Evolutionary conservation across 1,139 yeast species (phyloP).

Genomic region (Magnusiomyces clavatus): DNA sequence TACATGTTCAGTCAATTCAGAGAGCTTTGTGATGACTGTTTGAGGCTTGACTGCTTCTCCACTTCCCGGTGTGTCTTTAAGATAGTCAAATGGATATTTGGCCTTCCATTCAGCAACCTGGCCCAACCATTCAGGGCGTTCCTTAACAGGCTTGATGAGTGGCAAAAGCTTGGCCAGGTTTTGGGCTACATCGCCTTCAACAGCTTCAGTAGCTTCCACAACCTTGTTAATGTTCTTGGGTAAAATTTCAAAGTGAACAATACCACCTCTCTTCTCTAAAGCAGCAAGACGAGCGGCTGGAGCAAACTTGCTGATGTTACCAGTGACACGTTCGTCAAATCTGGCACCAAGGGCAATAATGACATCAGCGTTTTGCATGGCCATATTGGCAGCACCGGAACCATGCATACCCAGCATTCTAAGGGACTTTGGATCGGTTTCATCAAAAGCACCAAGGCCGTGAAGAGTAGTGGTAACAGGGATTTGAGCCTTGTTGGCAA

Average conservation of each 20-base stretch:
- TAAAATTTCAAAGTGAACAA: constrained; percentile 88
- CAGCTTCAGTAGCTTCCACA: constrained; percentile 92
- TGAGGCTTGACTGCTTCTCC: constrained; percentile 88
- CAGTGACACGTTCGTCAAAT: constrained; percentile 97
- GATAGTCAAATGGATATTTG: constrained; percentile 78
- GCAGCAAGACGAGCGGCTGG: constrained; percentile 92
- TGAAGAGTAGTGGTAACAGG: constrained; percentile 96
- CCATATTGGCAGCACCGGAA: constrained; percentile 86
- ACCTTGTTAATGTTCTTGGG: constrained; percentile 97
- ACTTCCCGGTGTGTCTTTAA: constrained; percentile 44
- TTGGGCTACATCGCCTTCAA: constrained; percentile 89
- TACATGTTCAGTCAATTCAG: constrained; percentile 56
- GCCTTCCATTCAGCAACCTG: constrained; percentile 74
- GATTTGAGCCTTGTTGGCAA: constrained; percentile 82
- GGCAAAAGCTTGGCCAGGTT: constrained; percentile 72
- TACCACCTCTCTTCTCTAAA: constrained; percentile 84
- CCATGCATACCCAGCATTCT: constrained; percentile 99
- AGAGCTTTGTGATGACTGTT: constrained; percentile 72
- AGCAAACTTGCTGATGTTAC: constrained; percentile 78
- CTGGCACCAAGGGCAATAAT: constrained; percentile 94
- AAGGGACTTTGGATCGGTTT: constrained; percentile 78
- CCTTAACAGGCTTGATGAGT: constrained; percentile 50
- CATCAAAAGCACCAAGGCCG: constrained; percentile 92
- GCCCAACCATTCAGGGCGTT: constrained; percentile 73
- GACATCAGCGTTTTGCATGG: constrained; percentile 88